A percentile compares a stretch with the other conserved stretches of the same genome.
Evolutionary conservation across 2,329 filamentous ascomycete species (phyloP).

Genomic region (Dothidotthia symphoricarpi): DNA sequence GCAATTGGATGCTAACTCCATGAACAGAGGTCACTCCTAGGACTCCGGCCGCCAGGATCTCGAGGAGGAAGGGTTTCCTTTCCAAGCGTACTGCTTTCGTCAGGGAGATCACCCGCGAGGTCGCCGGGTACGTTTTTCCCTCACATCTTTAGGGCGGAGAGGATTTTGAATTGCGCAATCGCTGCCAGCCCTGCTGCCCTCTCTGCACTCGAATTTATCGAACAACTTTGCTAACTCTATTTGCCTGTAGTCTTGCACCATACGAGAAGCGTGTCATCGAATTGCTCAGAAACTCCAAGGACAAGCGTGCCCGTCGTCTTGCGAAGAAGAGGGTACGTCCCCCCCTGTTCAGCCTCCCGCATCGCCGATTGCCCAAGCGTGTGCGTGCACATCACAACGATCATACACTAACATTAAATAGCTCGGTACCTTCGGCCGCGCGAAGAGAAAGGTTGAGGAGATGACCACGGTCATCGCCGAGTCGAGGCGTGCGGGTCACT

Average conservation of each 20-base stretch:
- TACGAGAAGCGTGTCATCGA: constrained; percentile 98
- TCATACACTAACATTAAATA: constrained; percentile 43
- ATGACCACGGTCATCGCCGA: constrained; percentile 97
- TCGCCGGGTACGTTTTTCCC: constrained; percentile 71
- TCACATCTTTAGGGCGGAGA: constrained; percentile 1
- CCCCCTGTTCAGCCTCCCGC: constrained; percentile 3
- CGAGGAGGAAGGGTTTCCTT: constrained; percentile 86
- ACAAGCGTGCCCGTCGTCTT: constrained; percentile 98
- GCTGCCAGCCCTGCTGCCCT: not conserved
- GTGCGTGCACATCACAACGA: constrained; percentile 1
- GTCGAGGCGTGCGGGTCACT: constrained; percentile 74
- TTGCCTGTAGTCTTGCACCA: no score
- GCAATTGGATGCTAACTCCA: constrained; percentile 24
- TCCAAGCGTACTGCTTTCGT: constrained; percentile 98
- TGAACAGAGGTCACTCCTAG: constrained; percentile 52
- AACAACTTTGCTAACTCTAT: constrained; percentile 9
- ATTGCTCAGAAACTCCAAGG: constrained; percentile 97
- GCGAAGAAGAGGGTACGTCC: constrained; percentile 93
- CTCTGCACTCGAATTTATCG: not conserved
- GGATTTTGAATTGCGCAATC: constrained; percentile 2
- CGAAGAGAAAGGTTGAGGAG: constrained; percentile 99
- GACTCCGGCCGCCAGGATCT: constrained; percentile 51
- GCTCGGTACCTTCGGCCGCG: constrained; percentile 98
- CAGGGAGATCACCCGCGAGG: constrained; percentile 96
- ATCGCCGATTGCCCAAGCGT: constrained; percentile 2